Percentiles rank a stretch among this genome's conserved stretches.
Evolutionary conservation across 2,329 filamentous ascomycete genomes (phyloP).

Genomic region (Amesomyces nigricolor): DNA sequence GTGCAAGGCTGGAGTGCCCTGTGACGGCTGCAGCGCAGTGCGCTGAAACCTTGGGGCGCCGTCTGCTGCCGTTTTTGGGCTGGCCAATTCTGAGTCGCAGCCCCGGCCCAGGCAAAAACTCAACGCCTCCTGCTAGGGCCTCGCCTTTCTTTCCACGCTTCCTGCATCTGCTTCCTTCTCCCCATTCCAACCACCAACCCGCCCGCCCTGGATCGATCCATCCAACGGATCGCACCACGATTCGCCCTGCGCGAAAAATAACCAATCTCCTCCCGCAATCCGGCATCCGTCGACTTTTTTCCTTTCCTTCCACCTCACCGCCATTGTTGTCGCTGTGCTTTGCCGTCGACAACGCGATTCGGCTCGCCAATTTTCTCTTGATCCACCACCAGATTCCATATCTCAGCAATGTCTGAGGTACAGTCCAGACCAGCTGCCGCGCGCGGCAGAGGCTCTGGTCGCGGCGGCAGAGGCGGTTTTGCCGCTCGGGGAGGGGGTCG

Average conservation of each 20-base stretch:
- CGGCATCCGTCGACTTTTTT: neutral
- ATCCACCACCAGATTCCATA: slow-evolving; percentile 32
- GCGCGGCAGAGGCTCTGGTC: slow-evolving; percentile 85
- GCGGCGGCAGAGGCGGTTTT: slow-evolving; percentile 77
- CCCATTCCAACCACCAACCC: slow-evolving; percentile 19
- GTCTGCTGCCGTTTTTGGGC: slow-evolving; percentile 21
- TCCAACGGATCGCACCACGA: slow-evolving; percentile 26
- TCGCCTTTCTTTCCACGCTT: slow-evolving; percentile 21
- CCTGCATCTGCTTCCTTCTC: slow-evolving; percentile 17
- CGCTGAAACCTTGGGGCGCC: slow-evolving; percentile 20
- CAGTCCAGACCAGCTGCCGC: slow-evolving; percentile 74
- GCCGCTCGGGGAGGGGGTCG: slow-evolving; percentile 65
- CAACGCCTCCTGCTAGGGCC: slow-evolving; percentile 20
- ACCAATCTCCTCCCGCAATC: slow-evolving; percentile 14
- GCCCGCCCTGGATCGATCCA: slow-evolving; percentile 23
- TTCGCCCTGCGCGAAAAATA: slow-evolving; percentile 20
- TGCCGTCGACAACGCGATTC: slow-evolving; percentile 25
- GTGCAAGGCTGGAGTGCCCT: slow-evolving; percentile 14
- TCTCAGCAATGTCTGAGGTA: slow-evolving; percentile 82
- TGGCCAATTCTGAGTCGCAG: slow-evolving; percentile 25
- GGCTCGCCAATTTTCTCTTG: slow-evolving; percentile 30
- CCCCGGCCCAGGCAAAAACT: slow-evolving; percentile 22
- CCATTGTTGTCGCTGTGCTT: slow-evolving; percentile 16
- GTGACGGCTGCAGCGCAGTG: slow-evolving; percentile 8
- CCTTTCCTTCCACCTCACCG: slow-evolving; percentile 4